Conservation (phyloP, 257 asterid genomes). For the Plantago ovata region DNA sequence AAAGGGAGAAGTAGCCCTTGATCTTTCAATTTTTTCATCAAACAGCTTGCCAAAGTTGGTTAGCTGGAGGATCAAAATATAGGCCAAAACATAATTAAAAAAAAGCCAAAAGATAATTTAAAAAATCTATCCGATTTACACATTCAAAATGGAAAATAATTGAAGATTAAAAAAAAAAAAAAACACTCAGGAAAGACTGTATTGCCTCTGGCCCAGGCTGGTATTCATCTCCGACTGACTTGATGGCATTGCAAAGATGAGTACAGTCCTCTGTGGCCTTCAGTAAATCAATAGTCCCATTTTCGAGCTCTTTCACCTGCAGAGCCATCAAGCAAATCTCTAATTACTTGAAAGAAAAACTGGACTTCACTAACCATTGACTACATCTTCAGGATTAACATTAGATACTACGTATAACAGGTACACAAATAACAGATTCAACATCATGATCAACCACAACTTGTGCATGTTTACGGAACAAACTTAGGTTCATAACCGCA, state of each 20-base stretch:
- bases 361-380: neutral
- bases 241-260: conserved; percentile 62
- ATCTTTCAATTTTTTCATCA: conserved; percentile 51
- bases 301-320: conserved; percentile 88
- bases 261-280: conserved; percentile 65
- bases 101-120: too few species aligned
- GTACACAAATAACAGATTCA: conserved; percentile 5
- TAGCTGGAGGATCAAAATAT: conserved; percentile 41
- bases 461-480: neutral
- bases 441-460: conserved; percentile 2
- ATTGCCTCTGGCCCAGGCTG: conserved; percentile 59
- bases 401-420: conserved; percentile 1
- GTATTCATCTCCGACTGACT: conserved; percentile 53
- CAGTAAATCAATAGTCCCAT: conserved; percentile 47
- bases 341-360: conserved; percentile 1
- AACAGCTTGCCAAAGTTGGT: conserved; percentile 70
- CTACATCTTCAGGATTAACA: neutral
- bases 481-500: conserved; percentile 14
- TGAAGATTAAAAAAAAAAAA: neutral
- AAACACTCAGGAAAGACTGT: neutral
- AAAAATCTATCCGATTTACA: too few species aligned
- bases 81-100: conserved; percentile 15
- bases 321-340: conserved; percentile 13
- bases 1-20: conserved; percentile 42
- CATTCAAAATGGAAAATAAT: conserved; percentile 4